phyloP scores from a whole-genome alignment of 495 filamentous ascomycete genomes.

The Podospora anserina region DNA sequence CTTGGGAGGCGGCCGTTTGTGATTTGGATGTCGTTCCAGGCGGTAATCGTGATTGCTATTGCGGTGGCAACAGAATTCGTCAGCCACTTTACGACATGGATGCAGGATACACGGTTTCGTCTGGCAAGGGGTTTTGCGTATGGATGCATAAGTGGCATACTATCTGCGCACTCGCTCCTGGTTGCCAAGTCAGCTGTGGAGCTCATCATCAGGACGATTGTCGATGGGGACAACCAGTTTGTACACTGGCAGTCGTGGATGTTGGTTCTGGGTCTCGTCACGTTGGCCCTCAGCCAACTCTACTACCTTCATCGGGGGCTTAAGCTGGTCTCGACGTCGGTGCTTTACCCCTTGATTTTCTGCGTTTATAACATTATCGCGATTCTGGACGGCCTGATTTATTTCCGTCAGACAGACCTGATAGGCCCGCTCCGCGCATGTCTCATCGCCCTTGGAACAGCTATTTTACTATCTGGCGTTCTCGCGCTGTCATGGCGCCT shows the following conservation, averaged over 20 bases:
- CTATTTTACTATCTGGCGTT: conserved; percentile 81
- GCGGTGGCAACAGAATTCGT: conserved; percentile 61
- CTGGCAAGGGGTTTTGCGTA: conserved; percentile 85
- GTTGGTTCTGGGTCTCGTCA: conserved; percentile 77
- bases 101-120: conserved; percentile 61
- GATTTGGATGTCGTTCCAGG: conserved; percentile 84
- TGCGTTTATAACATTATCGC: conserved; percentile 99
- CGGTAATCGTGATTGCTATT: conserved; percentile 65
- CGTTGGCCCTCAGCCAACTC: conserved; percentile 82
- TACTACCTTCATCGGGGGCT: conserved; percentile 94
- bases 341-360: conserved; percentile 97
- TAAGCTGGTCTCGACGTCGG: conserved; percentile 90
- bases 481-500: conserved; percentile 93
- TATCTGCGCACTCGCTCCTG: conserved; percentile 89
- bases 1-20: conserved; percentile 73
- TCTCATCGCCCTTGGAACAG: conserved; percentile 83
- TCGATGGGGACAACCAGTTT: conserved; percentile 89
- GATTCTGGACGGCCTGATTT: conserved; percentile 94
- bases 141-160: conserved; percentile 83
- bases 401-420: conserved; percentile 84
- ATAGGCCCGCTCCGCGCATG: conserved; percentile 71
- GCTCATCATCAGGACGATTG: conserved; percentile 87
- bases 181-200: conserved; percentile 97
- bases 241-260: conserved; percentile 96
- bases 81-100: conserved; percentile 44